A percentile compares a stretch with the other conserved stretches of the same genome.
phyloP scores from a whole-genome alignment of 768 basidiomycete species.

The Polyporus arcularius region DNA sequence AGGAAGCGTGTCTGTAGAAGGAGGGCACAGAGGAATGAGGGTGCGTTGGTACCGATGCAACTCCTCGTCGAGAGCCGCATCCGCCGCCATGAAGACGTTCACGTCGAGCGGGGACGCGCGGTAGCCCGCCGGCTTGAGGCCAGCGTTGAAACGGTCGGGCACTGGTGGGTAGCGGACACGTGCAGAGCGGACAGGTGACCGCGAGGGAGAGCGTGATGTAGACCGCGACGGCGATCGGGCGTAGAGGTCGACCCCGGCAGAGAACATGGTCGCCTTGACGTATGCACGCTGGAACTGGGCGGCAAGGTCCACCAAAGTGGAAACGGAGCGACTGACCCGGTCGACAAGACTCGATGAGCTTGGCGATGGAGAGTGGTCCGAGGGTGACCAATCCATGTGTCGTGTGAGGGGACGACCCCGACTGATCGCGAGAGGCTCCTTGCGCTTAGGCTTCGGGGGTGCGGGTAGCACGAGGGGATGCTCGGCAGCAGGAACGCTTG shows the following conservation, averaged over 20 bases:
- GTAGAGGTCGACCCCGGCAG: slow-evolving; percentile 34
- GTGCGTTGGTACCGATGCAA: slow-evolving; percentile 16
- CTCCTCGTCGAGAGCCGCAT: neutral
- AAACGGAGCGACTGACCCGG: slow-evolving; percentile 39
- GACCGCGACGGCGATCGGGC: slow-evolving; percentile 24
- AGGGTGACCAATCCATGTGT: neutral
- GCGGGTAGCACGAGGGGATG: slow-evolving; percentile 17
- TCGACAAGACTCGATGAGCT: slow-evolving; percentile 19
- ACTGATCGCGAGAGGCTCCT: slow-evolving; percentile 12
- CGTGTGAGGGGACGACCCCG: slow-evolving; percentile 19
- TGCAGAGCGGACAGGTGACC: slow-evolving; percentile 9
- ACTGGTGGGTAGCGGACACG: slow-evolving; percentile 6
- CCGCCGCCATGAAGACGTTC: slow-evolving; percentile 36
- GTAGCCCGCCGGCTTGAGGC: slow-evolving; percentile 41
- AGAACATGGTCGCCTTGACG: slow-evolving; percentile 53
- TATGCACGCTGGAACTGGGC: slow-evolving; percentile 60
- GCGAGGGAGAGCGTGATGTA: slow-evolving; percentile 20
- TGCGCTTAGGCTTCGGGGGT: neutral
- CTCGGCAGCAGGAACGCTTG: slow-evolving; percentile 8
- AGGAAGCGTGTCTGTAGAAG: slow-evolving; percentile 35
- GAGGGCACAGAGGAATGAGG: slow-evolving; percentile 27
- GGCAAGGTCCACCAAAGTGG: slow-evolving; percentile 51
- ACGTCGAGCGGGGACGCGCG: slow-evolving; percentile 48
- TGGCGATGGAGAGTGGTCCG: slow-evolving; percentile 11
- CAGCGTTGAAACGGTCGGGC: slow-evolving; percentile 16